A percentile compares a stretch with the other conserved stretches of the same genome.
These are phyloP conservation scores for Immersiporthe knoxdaviesiana DNA, from an alignment of 2,329 filamentous ascomycete genomes.

Conservation along the genomic window DNA sequence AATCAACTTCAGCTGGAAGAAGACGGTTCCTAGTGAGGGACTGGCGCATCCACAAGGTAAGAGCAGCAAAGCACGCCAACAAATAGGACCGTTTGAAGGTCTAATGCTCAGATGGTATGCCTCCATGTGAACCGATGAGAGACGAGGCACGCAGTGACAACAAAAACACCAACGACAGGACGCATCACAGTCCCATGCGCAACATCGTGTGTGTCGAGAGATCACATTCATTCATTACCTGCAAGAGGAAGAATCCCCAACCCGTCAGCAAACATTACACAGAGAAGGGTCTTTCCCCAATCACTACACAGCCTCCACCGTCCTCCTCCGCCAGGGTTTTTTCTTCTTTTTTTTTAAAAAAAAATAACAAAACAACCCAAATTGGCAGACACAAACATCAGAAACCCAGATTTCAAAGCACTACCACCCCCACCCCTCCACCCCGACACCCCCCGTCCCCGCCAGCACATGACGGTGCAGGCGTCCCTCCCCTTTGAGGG, in stretches of 20 bases:
- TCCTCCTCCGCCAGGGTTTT: neutral
- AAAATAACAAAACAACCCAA: neutral
- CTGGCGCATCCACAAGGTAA: neutral
- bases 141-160: neutral
- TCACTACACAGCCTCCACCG: neutral
- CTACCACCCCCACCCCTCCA: constrained; percentile 40
- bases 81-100: neutral
- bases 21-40: neutral
- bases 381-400: constrained; percentile 33
- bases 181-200: neutral
- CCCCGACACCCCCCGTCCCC: constrained; percentile 33
- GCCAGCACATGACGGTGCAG: constrained; percentile 44
- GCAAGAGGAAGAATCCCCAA: neutral
- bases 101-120: neutral
- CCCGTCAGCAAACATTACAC: neutral
- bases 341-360: neutral
- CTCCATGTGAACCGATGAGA: neutral
- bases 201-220: neutral
- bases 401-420: constrained; percentile 47
- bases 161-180: neutral
- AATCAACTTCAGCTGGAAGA: neutral
- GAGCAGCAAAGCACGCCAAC: no score
- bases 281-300: no score
- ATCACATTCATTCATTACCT: neutral
- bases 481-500: constrained; percentile 29